phyloP scores from a whole-genome alignment of 2,329 filamentous ascomycete species.

The Curvularia eragrostidis region DNA sequence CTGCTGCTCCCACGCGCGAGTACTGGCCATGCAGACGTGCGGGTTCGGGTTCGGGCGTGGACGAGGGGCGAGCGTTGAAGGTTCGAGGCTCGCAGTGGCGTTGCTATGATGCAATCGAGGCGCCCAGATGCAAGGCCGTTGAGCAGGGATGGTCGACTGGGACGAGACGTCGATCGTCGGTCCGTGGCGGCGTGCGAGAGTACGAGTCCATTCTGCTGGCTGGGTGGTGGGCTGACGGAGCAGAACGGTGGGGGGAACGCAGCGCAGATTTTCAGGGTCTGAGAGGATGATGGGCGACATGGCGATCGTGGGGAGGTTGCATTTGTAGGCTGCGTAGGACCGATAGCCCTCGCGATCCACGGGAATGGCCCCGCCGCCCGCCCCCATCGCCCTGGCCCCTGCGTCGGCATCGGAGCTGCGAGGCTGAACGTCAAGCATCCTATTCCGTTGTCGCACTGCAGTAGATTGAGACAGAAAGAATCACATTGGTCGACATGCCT shows the following conservation, averaged over 20 bases:
- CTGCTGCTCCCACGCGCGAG: neutral
- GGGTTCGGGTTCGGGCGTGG: neutral
- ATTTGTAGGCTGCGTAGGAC: conserved; percentile 6
- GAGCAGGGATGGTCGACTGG: conserved; percentile 1
- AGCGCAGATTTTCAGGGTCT: conserved; percentile 9
- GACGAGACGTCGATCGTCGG: neutral
- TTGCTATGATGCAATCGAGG: conserved; percentile 12
- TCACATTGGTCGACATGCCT: neutral
- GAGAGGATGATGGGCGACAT: neutral
- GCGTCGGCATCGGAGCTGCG: neutral
- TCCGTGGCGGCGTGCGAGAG: neutral
- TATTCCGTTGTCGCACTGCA: neutral
- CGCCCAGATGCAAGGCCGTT: conserved; percentile 11
- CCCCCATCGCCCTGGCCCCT: neutral
- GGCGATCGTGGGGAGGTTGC: conserved; percentile 4
- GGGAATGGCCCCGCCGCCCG: conserved; percentile 2
- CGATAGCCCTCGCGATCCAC: conserved; percentile 14
- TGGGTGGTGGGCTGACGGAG: neutral
- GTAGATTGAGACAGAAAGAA: neutral
- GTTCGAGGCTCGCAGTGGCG: conserved; percentile 17
- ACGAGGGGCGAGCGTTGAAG: neutral
- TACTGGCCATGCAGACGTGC: neutral
- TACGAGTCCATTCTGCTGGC: neutral
- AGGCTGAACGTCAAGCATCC: neutral
- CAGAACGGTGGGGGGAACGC: neutral